Percentiles rank a stretch among this genome's conserved stretches.
These are phyloP conservation scores for Suillus spraguei DNA, from an alignment of 768 basidiomycete genomes.

Conservation along the genomic window DNA sequence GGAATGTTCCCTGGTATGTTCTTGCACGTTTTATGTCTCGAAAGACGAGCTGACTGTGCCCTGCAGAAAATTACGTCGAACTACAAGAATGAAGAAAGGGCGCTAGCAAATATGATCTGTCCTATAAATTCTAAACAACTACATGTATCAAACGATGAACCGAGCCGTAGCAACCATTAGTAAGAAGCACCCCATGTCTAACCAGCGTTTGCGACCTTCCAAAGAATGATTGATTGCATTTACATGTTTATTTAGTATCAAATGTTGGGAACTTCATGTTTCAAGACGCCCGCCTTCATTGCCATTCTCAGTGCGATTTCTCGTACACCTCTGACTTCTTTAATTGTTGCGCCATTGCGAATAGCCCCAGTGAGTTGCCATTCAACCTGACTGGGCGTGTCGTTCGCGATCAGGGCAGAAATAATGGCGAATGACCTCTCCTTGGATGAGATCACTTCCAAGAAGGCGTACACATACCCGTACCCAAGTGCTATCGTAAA, in stretches of 20 bases:
- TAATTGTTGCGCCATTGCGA: conserved; percentile 53
- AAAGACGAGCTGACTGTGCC: neutral
- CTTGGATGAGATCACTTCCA: conserved; percentile 45
- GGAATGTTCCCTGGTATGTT: conserved; percentile 79
- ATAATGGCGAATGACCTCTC: conserved; percentile 65
- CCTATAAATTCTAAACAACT: neutral
- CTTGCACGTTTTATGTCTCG: neutral
- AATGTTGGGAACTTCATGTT: conserved; percentile 50
- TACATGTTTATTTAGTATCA: neutral
- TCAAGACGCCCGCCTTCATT: conserved; percentile 54
- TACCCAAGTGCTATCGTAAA: conserved; percentile 58
- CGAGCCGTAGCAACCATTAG: neutral
- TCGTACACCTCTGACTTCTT: conserved; percentile 56
- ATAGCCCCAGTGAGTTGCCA: conserved; percentile 66
- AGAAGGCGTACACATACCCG: conserved; percentile 54
- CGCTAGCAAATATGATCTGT: neutral
- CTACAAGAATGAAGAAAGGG: neutral
- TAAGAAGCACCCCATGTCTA: neutral
- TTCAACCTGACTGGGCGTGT: conserved; percentile 60
- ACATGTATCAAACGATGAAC: conserved; percentile 3
- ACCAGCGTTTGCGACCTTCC: neutral
- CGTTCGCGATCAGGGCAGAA: conserved; percentile 59
- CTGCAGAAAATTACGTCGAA: conserved; percentile 15
- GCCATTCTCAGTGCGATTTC: conserved; percentile 56
- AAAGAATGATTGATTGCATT: neutral